Base-by-base conservation (phyloP, 352 stramenopile species). In the Pythium dissimile region DNA sequence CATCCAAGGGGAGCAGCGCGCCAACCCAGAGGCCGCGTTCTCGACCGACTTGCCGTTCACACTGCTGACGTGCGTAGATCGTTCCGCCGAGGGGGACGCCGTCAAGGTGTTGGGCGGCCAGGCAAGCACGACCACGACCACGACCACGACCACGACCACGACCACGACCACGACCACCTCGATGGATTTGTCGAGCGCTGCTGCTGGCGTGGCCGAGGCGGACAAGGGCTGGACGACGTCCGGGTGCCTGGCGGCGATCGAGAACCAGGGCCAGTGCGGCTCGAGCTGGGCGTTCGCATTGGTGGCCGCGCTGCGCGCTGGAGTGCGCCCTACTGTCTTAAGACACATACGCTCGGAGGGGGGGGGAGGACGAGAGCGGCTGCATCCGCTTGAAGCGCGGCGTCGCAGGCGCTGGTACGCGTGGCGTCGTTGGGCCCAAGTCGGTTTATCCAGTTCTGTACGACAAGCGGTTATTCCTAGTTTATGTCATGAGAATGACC, bases 201-300 rank as follows among this genome's bases (percentile, higher is more conserved):
- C 20, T 26, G 58, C 30, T 13, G 10, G 13, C 30, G 18, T 50
- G 20, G 15, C 15, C 11, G 59, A 54, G 5, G 54, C 50, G 18
- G 63, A 72, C 24, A 75, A 77, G 45, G 80, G 90, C 52, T 90
- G 83, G 80, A 88, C 71, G 9, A 72, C 62, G 5, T 85, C 74
- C 0, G 71, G 69, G 13, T 90, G 80, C 43, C 71, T 90, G 11
- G 69, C 69, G 7, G 16, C 24, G 5, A 66, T 99, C 15, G 98
- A 99, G 71, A 97, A 99, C 77, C 97, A 99, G 71, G 96, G 91
- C 16, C 67, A 80, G 31, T 99, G 96, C 67, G 95, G 96, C 13
- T 55, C 89, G 32, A 99, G 97, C 79, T 99, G 96, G 96, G 92
- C 94, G 12, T 99, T 99, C 71, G 96, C 95, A 1, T 89, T 94